A percentile compares a stretch with the other conserved stretches of the same genome.
Conservation (phyloP, 176 grass and related monocot species). For the Oropetium thomaeum region DNA sequence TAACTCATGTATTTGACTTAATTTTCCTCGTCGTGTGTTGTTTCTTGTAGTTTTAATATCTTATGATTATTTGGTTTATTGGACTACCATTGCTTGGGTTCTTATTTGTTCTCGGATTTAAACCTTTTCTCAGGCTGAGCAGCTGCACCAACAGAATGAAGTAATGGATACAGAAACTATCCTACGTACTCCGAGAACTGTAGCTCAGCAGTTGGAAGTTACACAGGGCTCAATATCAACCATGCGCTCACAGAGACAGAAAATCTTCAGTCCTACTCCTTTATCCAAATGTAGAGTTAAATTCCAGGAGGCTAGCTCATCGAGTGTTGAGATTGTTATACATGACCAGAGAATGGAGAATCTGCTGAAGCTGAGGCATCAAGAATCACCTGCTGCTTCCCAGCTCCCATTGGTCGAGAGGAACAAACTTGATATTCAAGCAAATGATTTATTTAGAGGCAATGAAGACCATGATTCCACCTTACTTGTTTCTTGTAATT, state of each 20-base stretch:
- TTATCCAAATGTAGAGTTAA: conserved; percentile 20
- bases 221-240: conserved; percentile 51
- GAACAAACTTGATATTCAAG: conserved; percentile 29
- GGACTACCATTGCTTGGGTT: neutral
- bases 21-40: neutral
- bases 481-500: conserved; percentile 24
- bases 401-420: conserved; percentile 15
- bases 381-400: conserved; percentile 31
- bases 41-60: neutral
- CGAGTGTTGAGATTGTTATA: conserved; percentile 44
- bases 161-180: conserved; percentile 33
- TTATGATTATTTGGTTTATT: conserved; percentile 10
- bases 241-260: conserved; percentile 44
- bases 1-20: neutral
- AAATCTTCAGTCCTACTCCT: conserved; percentile 38
- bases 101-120: conserved; percentile 21
- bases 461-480: conserved; percentile 13
- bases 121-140: conserved; percentile 35
- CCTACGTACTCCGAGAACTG: conserved; percentile 37
- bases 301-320: conserved; percentile 23
- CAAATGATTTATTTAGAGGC: conserved; percentile 13
- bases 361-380: conserved; percentile 29
- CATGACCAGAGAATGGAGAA: conserved; percentile 52
- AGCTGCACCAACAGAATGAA: conserved; percentile 22
- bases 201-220: conserved; percentile 35